phyloP scores from a whole-genome alignment of 208 protist species.

The Zelonia costaricensis region DNA sequence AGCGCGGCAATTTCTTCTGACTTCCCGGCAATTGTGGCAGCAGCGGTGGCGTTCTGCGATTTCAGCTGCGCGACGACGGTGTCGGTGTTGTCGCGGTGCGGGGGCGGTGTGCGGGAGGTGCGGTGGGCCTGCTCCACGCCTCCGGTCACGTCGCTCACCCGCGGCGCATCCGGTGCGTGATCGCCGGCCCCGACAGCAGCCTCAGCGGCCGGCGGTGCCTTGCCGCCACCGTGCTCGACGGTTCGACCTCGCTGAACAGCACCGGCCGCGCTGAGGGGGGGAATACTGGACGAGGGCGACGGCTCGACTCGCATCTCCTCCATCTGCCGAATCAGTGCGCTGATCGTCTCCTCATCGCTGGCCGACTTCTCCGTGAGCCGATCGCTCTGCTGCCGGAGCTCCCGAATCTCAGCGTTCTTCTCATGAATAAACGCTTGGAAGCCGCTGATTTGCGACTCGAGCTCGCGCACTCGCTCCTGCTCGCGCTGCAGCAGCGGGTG shows the following conservation, averaged over 20 bases:
- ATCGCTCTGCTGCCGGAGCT: constrained; percentile 50
- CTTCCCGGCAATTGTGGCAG: constrained; percentile 35
- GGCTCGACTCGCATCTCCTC: constrained; percentile 39
- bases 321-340: constrained; percentile 59
- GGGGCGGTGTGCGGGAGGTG: constrained; percentile 4
- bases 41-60: constrained; percentile 19
- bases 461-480: constrained; percentile 32
- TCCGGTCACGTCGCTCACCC: not conserved
- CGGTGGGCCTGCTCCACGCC: constrained; percentile 2
- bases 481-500: constrained; percentile 34
- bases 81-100: constrained; percentile 8
- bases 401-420: constrained; percentile 56
- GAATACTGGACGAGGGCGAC: not conserved
- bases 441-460: constrained; percentile 42
- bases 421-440: constrained; percentile 50
- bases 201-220: constrained; percentile 7
- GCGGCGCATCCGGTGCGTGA: not conserved
- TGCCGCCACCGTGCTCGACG: constrained; percentile 3
- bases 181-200: not conserved
- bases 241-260: not conserved
- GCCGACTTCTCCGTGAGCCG: constrained; percentile 68
- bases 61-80: not conserved
- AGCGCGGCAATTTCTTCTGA: constrained; percentile 61
- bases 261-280: not conserved
- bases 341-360: constrained; percentile 78